phyloP scores from a whole-genome alignment of 768 basidiomycete species.

The Pleurotus citrinopileatus region DNA sequence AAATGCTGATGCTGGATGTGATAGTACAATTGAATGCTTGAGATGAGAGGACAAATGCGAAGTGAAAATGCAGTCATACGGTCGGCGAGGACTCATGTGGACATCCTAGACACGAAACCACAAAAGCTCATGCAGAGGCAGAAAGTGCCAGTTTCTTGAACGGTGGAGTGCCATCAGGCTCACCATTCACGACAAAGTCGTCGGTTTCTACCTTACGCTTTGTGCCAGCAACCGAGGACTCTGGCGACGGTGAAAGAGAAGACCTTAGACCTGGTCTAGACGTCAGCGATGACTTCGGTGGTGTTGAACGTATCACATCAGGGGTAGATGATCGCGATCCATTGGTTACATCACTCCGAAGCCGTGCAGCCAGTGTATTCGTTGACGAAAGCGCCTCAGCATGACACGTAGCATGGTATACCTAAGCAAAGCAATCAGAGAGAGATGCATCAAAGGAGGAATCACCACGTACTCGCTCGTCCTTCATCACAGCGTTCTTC shows the following conservation, averaged over 20 bases:
- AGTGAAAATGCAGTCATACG: slow-evolving; percentile 5
- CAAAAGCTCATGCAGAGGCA: slow-evolving; percentile 9
- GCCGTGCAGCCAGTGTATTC: slow-evolving; percentile 61
- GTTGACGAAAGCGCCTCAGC: slow-evolving; percentile 71
- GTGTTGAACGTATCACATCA: slow-evolving; percentile 48
- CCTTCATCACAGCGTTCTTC: slow-evolving; percentile 84
- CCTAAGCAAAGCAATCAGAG: slow-evolving; percentile 39
- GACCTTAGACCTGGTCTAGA: slow-evolving; percentile 25
- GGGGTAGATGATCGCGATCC: slow-evolving; percentile 79
- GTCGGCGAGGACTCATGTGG: neutral
- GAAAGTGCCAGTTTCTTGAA: slow-evolving; percentile 64
- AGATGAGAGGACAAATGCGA: neutral
- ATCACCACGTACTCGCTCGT: slow-evolving; percentile 66
- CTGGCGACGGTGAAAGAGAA: slow-evolving; percentile 44
- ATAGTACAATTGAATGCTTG: neutral
- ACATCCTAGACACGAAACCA: neutral
- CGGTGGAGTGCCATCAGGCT: slow-evolving; percentile 55
- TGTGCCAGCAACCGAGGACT: slow-evolving; percentile 50
- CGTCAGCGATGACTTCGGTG: slow-evolving; percentile 33
- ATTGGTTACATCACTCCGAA: slow-evolving; percentile 57
- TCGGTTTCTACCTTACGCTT: slow-evolving; percentile 76
- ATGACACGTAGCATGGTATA: slow-evolving; percentile 94
- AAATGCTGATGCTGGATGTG: neutral
- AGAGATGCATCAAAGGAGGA: neutral
- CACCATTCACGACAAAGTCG: slow-evolving; percentile 35